Percentiles rank a stretch among this genome's conserved stretches.
Conservation (phyloP, 441 rosid genomes). For the Monsonia emarginata region DNA sequence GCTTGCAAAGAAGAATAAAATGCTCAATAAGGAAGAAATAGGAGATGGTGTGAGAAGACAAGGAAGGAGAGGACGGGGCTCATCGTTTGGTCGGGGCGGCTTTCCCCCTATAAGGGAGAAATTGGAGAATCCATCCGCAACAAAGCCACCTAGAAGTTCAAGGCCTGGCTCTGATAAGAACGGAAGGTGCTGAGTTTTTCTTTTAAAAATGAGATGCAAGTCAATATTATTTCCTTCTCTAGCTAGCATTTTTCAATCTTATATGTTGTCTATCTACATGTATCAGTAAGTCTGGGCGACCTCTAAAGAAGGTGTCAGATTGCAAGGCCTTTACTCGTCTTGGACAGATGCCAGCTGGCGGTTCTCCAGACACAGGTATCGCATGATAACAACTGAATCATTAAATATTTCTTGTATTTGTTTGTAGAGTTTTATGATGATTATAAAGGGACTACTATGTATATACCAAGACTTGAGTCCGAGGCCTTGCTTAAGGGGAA, state of each 20-base stretch:
- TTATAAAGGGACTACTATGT: not conserved
- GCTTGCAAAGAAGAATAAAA: constrained; percentile 49
- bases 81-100: constrained; percentile 40
- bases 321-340: constrained; percentile 51
- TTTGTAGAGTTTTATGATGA: not conserved
- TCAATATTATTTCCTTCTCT: not conserved
- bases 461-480: not conserved
- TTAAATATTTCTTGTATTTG: not conserved
- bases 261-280: constrained; percentile 17
- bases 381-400: not conserved
- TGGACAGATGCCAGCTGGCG: constrained; percentile 33
- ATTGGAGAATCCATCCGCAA: constrained; percentile 41
- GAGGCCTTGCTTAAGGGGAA: not conserved
- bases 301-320: constrained; percentile 70
- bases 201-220: constrained; percentile 7
- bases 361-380: constrained; percentile 60
- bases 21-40: constrained; percentile 41
- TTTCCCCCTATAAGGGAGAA: constrained; percentile 46
- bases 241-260: constrained; percentile 5
- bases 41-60: constrained; percentile 65
- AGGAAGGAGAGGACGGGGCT: constrained; percentile 66
- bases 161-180: constrained; percentile 59
- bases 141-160: constrained; percentile 41
- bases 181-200: constrained; percentile 33
- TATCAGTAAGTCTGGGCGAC: constrained; percentile 81